A percentile compares a stretch with the other conserved stretches of the same genome.
Conservation (phyloP, 2,329 filamentous ascomycete species). For the Colletotrichum viniferum region DNA sequence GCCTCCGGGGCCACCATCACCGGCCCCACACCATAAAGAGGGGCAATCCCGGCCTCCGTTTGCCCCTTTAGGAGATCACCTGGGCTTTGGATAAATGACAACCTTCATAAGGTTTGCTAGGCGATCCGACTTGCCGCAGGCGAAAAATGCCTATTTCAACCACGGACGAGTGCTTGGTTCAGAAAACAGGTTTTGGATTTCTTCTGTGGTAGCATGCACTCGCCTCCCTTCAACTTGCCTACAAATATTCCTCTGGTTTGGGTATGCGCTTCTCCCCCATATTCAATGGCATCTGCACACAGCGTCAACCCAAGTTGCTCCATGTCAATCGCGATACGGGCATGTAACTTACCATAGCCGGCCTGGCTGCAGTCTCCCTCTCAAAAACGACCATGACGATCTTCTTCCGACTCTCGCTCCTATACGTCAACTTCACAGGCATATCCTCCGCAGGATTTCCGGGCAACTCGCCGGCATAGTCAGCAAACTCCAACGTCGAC, state of each 20-base stretch:
- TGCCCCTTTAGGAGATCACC: neutral
- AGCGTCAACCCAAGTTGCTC: no score
- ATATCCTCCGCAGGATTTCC: neutral
- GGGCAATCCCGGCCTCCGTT: neutral
- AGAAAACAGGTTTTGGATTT: neutral
- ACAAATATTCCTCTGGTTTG: neutral
- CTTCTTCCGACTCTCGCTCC: neutral
- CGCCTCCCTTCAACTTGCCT: accelerated
- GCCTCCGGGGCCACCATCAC: neutral
- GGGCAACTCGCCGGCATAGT: neutral
- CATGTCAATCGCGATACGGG: no score
- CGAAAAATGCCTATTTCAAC: neutral
- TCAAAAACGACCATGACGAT: neutral
- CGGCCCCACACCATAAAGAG: neutral
- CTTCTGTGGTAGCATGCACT: neutral
- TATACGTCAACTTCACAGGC: neutral
- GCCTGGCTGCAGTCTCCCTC: neutral
- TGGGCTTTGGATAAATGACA: neutral
- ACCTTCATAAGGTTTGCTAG: neutral
- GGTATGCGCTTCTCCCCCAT: neutral
- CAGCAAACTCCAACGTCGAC: neutral
- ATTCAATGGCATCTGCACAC: neutral
- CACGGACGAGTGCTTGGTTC: neutral
- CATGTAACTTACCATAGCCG: neutral
- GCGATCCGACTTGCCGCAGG: neutral